Base-by-base conservation (phyloP, 2,329 filamentous ascomycete genomes). In the Diaporthe citrichinensis region DNA sequence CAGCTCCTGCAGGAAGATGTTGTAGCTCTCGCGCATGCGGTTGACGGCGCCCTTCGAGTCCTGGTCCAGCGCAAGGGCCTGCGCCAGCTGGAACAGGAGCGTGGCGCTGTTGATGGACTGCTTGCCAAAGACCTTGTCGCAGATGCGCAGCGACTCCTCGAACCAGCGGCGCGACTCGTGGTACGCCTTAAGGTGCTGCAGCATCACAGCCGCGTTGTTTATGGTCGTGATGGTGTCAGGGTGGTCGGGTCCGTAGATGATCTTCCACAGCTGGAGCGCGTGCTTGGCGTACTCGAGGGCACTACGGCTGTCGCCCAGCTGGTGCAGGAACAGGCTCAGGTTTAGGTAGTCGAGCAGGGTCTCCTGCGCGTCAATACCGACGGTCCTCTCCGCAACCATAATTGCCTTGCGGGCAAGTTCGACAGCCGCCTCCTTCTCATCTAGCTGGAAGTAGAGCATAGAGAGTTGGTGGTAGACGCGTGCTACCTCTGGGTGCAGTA, bases 131-230 rank as follows among this genome's bases (percentile, higher is more conserved):
- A 98, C 92, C 61, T 93, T 91, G 85, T 98, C 95, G 84, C 96
- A 98, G 77, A 98, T 93, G 58, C 91, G 90, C 71, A 98, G 91
- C 14, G 96, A 97, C 78, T 95, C 94, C 85, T 98, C 97, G 82
- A 99, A 99, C 97, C 97, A 99, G 77, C 96, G 89, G 71, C 97
- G 93, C 61, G 96, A 98, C 85, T 98, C 95, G 80, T 96, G 93
- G 87, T 98, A 99, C 77, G 94, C 93, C 88, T 98, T 98, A 80
- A 98, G 90, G 74, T 95, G 93, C 85, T 99, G 97, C 75, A 99
- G 92, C 97, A 99, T 99, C 76, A 99, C 97, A 10, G 97, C 97
- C 28, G 95, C 96, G 82, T 99, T 99, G 90, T 98, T 99, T 85
- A 98, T 94, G 23, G 97, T 98, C 12, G 97, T 99, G 85, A 99